A percentile compares a stretch with the other conserved stretches of the same genome.
phyloP scores from a whole-genome alignment of 768 basidiomycete genomes.

The Mycena amicta region DNA sequence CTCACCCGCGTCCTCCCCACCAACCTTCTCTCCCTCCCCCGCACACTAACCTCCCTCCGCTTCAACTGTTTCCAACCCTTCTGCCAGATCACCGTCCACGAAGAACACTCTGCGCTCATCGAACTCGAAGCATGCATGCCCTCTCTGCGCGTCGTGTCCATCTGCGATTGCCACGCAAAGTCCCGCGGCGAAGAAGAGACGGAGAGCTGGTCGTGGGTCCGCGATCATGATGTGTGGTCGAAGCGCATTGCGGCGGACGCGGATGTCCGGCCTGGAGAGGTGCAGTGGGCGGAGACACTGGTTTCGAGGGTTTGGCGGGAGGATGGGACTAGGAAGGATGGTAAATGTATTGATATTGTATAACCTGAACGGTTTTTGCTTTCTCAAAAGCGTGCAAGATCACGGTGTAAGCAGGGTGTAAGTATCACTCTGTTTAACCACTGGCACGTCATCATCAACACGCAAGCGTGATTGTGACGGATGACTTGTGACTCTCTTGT shows the following conservation, averaged over 20 bases:
- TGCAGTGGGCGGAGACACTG: not conserved
- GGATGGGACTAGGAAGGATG: not conserved
- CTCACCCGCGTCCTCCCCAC: not conserved
- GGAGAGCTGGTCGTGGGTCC: not conserved
- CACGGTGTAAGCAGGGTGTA: no score
- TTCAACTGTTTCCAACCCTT: not conserved
- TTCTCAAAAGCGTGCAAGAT: no score
- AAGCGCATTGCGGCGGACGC: not conserved
- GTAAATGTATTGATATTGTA: no score
- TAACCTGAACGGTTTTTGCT: no score
- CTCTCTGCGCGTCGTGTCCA: not conserved
- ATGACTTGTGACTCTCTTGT: no score
- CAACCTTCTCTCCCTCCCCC: not conserved
- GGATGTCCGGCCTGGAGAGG: no score
- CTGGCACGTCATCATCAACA: no score
- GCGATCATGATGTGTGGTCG: not conserved
- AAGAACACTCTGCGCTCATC: not conserved
- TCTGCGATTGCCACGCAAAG: not conserved
- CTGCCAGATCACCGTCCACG: not conserved
- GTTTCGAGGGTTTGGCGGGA: not conserved
- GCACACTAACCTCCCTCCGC: not conserved
- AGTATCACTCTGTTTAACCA: no score
- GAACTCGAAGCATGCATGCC: not conserved
- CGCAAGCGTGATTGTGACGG: no score
- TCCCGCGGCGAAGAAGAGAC: not conserved